These are phyloP conservation scores for Cornus kousa DNA, from an alignment of 148 eudicot genomes.

Conservation along the genomic window DNA sequence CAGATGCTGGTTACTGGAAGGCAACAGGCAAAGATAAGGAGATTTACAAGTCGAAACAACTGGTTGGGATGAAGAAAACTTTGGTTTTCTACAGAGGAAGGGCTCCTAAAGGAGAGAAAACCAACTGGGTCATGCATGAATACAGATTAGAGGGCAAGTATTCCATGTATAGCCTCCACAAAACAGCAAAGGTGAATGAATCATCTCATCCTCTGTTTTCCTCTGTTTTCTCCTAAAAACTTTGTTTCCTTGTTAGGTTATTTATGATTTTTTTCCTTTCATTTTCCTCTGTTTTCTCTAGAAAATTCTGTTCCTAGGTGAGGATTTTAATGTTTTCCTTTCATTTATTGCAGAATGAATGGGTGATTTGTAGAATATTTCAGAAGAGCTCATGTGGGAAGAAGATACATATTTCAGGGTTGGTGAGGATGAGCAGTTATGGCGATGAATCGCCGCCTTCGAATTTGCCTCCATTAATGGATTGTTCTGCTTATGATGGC, in stretches of 20 bases:
- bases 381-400: conserved; percentile 54
- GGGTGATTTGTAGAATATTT: conserved; percentile 78
- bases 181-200: conserved; percentile 41
- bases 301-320: conserved; percentile 5
- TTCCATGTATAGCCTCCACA: conserved; percentile 33
- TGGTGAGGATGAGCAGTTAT: conserved; percentile 9
- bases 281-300: no score
- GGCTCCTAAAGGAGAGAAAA: conserved; percentile 80
- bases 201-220: conserved; percentile 1
- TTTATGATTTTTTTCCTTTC: no score
- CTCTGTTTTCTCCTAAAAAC: conserved; percentile 1
- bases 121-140: conserved; percentile 96
- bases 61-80: conserved; percentile 94
- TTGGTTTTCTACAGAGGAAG: conserved; percentile 84
- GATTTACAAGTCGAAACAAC: conserved; percentile 41
- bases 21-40: conserved; percentile 96
- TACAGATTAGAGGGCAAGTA: conserved; percentile 65
- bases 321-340: background rate
- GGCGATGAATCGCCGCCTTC: conserved; percentile 17
- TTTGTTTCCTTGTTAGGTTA: no score
- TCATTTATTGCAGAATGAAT: conserved; percentile 60
- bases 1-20: conserved; percentile 87
- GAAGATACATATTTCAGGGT: conserved; percentile 36
- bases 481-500: conserved; percentile 35
- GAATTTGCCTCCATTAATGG: conserved; percentile 57